These are phyloP conservation scores for Botrytis sinoallii DNA, from an alignment of 2,329 filamentous ascomycete species.

Conservation along the genomic window DNA sequence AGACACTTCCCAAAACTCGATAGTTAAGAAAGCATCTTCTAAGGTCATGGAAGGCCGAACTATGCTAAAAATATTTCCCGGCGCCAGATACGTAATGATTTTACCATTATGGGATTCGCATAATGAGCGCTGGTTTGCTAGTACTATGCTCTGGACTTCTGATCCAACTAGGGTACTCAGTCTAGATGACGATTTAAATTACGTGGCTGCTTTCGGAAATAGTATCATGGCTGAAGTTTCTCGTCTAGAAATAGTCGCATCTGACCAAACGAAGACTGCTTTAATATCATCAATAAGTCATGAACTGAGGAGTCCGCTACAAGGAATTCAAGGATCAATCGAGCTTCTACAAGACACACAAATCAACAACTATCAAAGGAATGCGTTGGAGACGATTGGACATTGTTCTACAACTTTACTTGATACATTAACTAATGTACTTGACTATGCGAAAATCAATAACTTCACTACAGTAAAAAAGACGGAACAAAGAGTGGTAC, in stretches of 20 bases:
- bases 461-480: constrained; percentile 21
- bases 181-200: constrained; percentile 38
- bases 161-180: constrained; percentile 39
- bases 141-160: constrained; percentile 47
- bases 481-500: not conserved
- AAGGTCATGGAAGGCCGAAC: constrained; percentile 10
- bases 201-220: constrained; percentile 44
- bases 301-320: constrained; percentile 53
- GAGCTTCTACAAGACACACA: constrained; percentile 48
- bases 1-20: not conserved
- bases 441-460: constrained; percentile 41
- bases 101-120: constrained; percentile 48
- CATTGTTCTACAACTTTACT: constrained; percentile 39
- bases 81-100: constrained; percentile 45
- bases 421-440: constrained; percentile 40
- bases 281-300: constrained; percentile 58
- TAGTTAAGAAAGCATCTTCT: not conserved
- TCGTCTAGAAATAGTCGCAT: constrained; percentile 48
- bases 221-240: constrained; percentile 53
- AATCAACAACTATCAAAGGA: constrained; percentile 35
- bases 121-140: constrained; percentile 45
- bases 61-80: constrained; percentile 36
- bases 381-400: constrained; percentile 38
- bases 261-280: constrained; percentile 50
- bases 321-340: constrained; percentile 52